phyloP scores from a whole-genome alignment of 1,284 basidiomycete genomes.

The Hymenochaete sp. region DNA sequence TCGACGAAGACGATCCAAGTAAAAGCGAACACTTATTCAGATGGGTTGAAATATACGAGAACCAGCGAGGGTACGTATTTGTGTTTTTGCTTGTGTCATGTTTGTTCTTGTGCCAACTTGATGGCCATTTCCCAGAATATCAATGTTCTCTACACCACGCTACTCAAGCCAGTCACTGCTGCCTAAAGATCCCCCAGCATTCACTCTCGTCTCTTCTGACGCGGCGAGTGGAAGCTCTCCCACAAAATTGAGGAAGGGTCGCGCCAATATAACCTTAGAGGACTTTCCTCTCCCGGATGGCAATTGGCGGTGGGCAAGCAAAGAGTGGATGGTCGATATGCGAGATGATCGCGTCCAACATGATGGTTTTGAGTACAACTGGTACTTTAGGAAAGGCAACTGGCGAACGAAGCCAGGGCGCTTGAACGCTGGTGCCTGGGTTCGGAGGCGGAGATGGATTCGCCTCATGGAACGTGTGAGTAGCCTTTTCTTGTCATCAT shows the following conservation, averaged over 20 bases:
- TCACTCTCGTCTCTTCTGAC: conserved; percentile 40
- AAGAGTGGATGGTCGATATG: conserved; percentile 81
- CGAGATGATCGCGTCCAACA: conserved; percentile 68
- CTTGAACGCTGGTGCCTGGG: conserved; percentile 58
- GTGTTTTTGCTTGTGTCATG: not conserved
- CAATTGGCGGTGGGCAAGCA: conserved; percentile 71
- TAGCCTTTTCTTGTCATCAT: too few species aligned
- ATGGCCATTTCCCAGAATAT: conserved; percentile 37
- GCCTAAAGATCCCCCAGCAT: conserved; percentile 66
- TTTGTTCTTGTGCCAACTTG: not conserved
- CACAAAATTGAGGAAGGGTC: conserved; percentile 21
- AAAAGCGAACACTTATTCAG: conserved; percentile 33
- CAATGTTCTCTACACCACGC: conserved; percentile 61
- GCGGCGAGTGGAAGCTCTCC: conserved; percentile 23
- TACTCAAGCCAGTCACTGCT: conserved; percentile 65
- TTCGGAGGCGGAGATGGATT: conserved; percentile 68
- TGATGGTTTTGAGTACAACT: conserved; percentile 80
- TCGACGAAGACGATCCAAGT: conserved; percentile 6
- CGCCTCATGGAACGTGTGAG: conserved; percentile 76
- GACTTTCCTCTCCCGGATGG: conserved; percentile 75
- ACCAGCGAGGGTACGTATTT: conserved; percentile 62
- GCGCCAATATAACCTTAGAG: conserved; percentile 47
- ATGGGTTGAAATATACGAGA: conserved; percentile 72
- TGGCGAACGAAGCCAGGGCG: conserved; percentile 57
- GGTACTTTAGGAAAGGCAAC: conserved; percentile 52